Conservation (phyloP, 768 basidiomycete species). For the Krasilnikovozyma curviuscula region DNA sequence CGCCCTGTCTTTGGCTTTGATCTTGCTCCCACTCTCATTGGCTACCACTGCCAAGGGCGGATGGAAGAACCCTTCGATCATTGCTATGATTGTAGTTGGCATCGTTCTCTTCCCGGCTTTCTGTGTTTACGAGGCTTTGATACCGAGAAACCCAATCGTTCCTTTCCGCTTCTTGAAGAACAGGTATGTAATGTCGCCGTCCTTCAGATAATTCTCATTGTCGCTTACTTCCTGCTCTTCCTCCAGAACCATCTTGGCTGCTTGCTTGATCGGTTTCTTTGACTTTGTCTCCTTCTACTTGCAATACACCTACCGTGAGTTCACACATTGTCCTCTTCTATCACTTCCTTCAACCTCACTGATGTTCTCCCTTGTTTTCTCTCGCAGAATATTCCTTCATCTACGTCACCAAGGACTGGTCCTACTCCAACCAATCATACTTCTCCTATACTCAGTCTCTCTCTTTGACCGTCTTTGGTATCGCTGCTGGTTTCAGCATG, state of each 20-base stretch:
- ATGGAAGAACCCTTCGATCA: constrained; percentile 24
- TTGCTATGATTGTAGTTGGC: constrained; percentile 29
- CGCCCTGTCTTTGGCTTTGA: constrained; percentile 22
- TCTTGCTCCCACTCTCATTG: constrained; percentile 26
- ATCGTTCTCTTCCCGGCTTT: constrained; percentile 12
- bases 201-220: no score
- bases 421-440: constrained; percentile 39
- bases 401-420: constrained; percentile 30
- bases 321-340: constrained; percentile 46
- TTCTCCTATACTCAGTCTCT: constrained; percentile 44
- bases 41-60: constrained; percentile 15
- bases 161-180: constrained; percentile 42
- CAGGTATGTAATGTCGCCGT: no score
- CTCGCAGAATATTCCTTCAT: constrained; percentile 18
- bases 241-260: constrained; percentile 42
- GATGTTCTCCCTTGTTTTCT: neutral
- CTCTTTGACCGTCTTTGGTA: constrained; percentile 43
- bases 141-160: constrained; percentile 41
- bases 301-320: constrained; percentile 40
- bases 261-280: constrained; percentile 40
- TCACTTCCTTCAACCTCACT: constrained; percentile 30
- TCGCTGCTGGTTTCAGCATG: constrained; percentile 42
- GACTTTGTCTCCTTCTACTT: constrained; percentile 33
- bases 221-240: no score
- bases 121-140: constrained; percentile 29